Evolutionary conservation across 306 rosid species (phyloP).

Genomic region (Vigna trinervia): DNA sequence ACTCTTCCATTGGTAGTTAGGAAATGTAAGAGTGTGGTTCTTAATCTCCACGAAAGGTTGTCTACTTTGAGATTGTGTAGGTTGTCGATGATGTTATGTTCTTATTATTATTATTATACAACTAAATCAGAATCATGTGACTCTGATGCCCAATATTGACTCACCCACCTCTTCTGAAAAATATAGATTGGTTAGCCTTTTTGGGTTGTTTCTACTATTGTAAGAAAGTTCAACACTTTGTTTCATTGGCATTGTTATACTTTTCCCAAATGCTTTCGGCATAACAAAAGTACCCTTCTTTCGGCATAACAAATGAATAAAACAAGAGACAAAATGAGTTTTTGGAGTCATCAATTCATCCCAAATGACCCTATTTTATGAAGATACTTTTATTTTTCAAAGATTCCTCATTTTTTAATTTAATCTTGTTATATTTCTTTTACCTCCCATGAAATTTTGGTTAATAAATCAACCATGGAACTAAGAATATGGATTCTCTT

Average conservation of each 20-base stretch:
- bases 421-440: neutral
- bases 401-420: neutral
- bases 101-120: neutral
- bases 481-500: neutral
- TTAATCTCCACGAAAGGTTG: conserved; percentile 9
- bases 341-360: neutral
- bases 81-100: neutral
- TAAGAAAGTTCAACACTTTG: neutral
- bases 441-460: neutral
- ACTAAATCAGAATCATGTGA: conserved; percentile 6
- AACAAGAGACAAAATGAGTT: neutral
- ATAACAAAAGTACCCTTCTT: neutral
- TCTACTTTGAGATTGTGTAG: neutral
- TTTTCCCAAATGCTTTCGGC: neutral
- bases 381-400: neutral
- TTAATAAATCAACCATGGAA: neutral
- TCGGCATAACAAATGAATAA: neutral
- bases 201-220: neutral
- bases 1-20: neutral
- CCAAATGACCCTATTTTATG: neutral
- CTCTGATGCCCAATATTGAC: neutral
- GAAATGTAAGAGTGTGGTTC: neutral
- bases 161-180: neutral
- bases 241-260: neutral
- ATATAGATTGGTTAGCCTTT: neutral